Evolutionary conservation across 352 stramenopile genomes (phyloP), one percentile per base, ranked within the genome.

Genomic region (Phytophthora colocasiae): DNA sequence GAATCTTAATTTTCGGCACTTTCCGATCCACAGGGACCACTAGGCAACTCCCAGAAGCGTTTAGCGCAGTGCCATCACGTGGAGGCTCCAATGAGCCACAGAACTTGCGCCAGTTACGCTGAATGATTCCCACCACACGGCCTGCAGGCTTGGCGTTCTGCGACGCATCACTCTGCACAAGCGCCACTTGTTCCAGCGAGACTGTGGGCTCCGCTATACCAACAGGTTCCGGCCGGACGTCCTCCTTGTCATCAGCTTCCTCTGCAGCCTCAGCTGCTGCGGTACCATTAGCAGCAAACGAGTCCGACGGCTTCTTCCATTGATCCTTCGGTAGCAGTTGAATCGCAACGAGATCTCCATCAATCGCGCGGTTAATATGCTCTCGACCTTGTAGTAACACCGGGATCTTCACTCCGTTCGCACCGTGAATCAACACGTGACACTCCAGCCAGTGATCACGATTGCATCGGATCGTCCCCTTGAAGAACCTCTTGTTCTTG

Each of bases 341-440:
- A 62, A 99, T 95, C 1, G 92, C 96, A 1, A 99, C 97, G n/a
- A 98, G 67, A 75, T 99, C 98, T 15, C 97, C 98, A 73, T 99
- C 97, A 53, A 99, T 92, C 6, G 96, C 97, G 43, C 98, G 89
- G 77, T 99, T 99, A 34, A 99, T 96, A 73, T 98, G 74, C 53
- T 93, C 80, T 5, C 80, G 81, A 27, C 86, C 83, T 54, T 92
- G 78, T 12, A 94, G 68, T 26, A 94, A 58, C 52, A 94, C 83
- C 2, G 86, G 86, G 6, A 94, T 77, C 53, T 86, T 86, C 5
- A 85, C 78, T 1, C 80, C 80, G 19, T 87, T 82, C 0, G 73
- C 67, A 10, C 82, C 84, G 54, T 93, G 83, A 63, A 93, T 90
- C n/a, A 95, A 55, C 38, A 95, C 86, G 44, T 90, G 76, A 47